Evolutionary conservation across 352 stramenopile genomes (phyloP), one percentile per base, ranked within the genome.

Genomic region (Discostella stelligera): DNA sequence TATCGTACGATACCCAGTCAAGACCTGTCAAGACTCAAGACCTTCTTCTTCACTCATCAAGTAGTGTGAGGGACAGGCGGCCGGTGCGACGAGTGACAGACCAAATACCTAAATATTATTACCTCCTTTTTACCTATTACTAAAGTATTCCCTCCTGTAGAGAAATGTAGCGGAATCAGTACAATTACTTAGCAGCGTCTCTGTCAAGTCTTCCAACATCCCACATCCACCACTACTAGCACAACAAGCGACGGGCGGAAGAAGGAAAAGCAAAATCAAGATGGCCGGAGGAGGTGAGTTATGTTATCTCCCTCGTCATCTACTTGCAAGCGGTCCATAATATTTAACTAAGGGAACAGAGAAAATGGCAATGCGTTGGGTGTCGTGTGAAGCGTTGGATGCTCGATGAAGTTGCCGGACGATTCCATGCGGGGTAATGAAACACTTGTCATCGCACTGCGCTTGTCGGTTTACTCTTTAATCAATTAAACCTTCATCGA

Each of bases 231-330:
- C 50, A 5, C 50, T 8, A 7, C 48, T 3, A 14, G 11, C 4
- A 54, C 20, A 9, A 25, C 13, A 58, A 58, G 2, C 7, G 50
- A 2, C 11, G 4, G 2, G 13, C 50, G 25, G 16, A 49, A 0
- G 10, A 64, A 64, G 8, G 20, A 61, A 61, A 73, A 39, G 3
- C 50, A 73, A n/a, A 3, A 53, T 65, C 66, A 74, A 67, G 37
- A 74, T 74, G 66, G 66, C 66, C 49, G 66, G 65, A 72, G 65
- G 66, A 46, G 66, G 66, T 74, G 66, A 74, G 66, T 67, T 49
- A 54, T 32, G 27, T 32, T 32, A 5, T 32, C 27, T 6, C 27
- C 27, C 27, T 32, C 27, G 58, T 10, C 25, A 50, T 14, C 21
- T 16, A 6, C 0, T 21, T 14, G 16, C 27, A 49, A 64, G 10